Base-by-base conservation (phyloP, 78 protist species). In the Neovahlkampfia damariscottae region DNA sequence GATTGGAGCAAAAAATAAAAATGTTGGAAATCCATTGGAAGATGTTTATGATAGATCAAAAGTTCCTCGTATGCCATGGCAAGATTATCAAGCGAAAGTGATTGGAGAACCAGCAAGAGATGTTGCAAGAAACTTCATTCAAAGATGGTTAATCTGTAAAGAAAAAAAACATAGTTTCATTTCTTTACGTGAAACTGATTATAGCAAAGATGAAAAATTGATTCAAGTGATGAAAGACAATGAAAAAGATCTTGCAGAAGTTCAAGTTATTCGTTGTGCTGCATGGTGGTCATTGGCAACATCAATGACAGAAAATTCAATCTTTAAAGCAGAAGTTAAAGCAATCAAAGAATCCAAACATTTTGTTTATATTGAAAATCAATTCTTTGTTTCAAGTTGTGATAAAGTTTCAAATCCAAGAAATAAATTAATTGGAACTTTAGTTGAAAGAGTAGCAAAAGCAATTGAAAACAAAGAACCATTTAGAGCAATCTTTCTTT, bases 41-140 rank as follows among this genome's bases (percentile, higher is more conserved):
- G 86, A 83, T 67, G 4, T 29, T 8, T 3, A 78, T 35, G 82
- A 83, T 29, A 75, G 86, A 34, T 19, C 31, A 58, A 19, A 0
- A 1, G 41, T 34, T 2, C 82, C 91, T 32, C 62, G 96, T 31
- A 89, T 92, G 90, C 96, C 96, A 2, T 92, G 96, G 96, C 96
- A 92, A 73, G 96, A 92, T 77, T 79, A 89, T 27, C 82, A 68
- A 30, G 59, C 82, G 62, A 31, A 75, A 10, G 31, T 83, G 40
- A 34, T 9, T 70, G 95, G 95, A 38, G 39, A 27, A 3, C 75
- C 84, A 0, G 95, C 95, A 10, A 35, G 86, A 29, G 95, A 91
- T 79, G 84, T 82, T 0, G 93, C 88, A 0, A 3, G 41, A 32
- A 87, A 87, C 74, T 91, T 91, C 67, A 87, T 91, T 29, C 84